Percentiles rank a stretch among this genome's conserved stretches.
These are phyloP conservation scores for Atkinsonella hypoxylon DNA, from an alignment of 2,329 filamentous ascomycete species.

Conservation along the genomic window DNA sequence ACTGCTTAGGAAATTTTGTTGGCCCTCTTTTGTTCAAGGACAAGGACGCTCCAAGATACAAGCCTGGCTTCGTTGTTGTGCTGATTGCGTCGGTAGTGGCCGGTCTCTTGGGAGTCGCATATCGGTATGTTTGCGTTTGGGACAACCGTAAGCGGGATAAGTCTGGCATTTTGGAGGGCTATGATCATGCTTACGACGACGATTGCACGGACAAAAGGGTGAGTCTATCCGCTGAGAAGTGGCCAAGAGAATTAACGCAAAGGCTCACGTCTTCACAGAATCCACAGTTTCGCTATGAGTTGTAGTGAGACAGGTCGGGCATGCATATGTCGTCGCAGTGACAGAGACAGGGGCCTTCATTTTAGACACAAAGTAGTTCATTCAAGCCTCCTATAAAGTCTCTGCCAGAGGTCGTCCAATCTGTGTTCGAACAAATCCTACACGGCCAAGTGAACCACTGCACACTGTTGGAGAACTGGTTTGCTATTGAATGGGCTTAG, in stretches of 20 bases:
- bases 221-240: not conserved
- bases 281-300: not conserved
- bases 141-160: not conserved
- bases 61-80: constrained; percentile 29
- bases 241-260: no score
- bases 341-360: not conserved
- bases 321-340: not conserved
- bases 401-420: no score
- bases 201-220: not conserved
- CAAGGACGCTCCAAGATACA: constrained; percentile 30
- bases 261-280: not conserved
- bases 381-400: no score
- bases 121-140: constrained; percentile 1
- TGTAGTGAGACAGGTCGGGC: not conserved
- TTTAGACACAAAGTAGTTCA: no score
- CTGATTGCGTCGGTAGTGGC: not conserved
- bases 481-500: no score
- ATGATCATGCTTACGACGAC: constrained; percentile 1
- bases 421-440: no score
- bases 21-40: constrained; percentile 25
- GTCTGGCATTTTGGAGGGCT: not conserved
- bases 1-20: constrained; percentile 31
- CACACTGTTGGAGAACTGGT: no score
- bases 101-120: not conserved
- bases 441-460: no score